Evolutionary conservation across 1,284 basidiomycete species (phyloP).

Genomic region (Trametes versicolor): DNA sequence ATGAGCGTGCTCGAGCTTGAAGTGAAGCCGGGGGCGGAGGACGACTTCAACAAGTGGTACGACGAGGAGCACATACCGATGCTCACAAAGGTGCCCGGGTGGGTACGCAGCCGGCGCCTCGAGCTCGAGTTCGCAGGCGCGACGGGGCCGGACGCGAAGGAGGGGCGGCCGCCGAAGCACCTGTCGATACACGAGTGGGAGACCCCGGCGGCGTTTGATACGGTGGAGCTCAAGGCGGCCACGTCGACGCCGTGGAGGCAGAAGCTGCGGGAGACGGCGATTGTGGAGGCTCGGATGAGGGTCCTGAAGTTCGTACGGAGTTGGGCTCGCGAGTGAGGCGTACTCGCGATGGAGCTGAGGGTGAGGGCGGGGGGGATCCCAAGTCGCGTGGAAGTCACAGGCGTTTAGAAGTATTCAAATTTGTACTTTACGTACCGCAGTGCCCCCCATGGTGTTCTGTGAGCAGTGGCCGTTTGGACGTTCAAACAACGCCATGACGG

Average conservation of each 20-base stretch:
- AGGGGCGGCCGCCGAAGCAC: conserved; percentile 42
- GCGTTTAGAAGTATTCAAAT: too few relatives aligned
- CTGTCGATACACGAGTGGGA: conserved; percentile 49
- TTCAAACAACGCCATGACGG: too few relatives aligned
- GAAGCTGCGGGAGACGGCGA: conserved; percentile 32
- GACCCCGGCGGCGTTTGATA: conserved; percentile 32
- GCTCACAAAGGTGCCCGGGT: conserved; percentile 46
- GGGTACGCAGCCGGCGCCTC: conserved; percentile 48
- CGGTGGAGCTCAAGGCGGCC: conserved; percentile 42
- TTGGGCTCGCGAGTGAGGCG: conserved; percentile 16
- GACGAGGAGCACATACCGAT: conserved; percentile 49
- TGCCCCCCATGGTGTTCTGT: too few relatives aligned
- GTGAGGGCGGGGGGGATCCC: too few relatives aligned
- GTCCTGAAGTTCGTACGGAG: conserved; percentile 20
- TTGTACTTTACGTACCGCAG: too few relatives aligned
- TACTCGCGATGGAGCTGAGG: too few relatives aligned
- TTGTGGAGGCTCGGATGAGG: conserved; percentile 10
- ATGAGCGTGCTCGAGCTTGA: conserved; percentile 47
- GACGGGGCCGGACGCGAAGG: conserved; percentile 26
- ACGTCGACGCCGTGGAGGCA: conserved; percentile 44
- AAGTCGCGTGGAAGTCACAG: too few relatives aligned
- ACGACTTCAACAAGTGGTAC: conserved; percentile 52
- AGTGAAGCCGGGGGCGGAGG: conserved; percentile 47
- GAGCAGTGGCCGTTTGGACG: too few relatives aligned
- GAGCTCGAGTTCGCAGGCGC: conserved; percentile 41